Evolutionary conservation across 2,329 filamentous ascomycete species (phyloP).

Genomic region (Xylariaceae sp.): DNA sequence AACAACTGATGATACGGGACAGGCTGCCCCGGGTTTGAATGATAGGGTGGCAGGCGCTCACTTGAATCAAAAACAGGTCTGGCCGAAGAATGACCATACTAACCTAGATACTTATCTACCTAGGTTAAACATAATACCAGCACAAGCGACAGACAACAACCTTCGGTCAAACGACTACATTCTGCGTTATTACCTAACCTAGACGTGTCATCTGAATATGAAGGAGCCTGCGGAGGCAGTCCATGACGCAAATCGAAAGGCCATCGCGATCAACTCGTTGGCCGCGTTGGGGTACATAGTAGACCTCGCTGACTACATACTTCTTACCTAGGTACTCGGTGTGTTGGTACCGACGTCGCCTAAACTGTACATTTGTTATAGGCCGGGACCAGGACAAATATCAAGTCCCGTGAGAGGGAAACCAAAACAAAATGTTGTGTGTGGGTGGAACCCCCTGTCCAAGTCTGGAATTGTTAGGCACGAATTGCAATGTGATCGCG

Average conservation of each 20-base stretch:
- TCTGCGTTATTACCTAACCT: constrained; percentile 9
- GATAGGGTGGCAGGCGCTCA: constrained; percentile 22
- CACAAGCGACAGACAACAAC: too few relatives aligned
- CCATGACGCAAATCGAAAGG: background rate
- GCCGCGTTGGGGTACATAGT: constrained; percentile 5
- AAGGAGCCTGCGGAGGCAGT: background rate
- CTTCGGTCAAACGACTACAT: constrained; percentile 7
- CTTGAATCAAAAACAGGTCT: too few relatives aligned
- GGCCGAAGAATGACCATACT: too few relatives aligned
- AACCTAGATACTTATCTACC: too few relatives aligned
- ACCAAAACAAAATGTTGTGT: constrained; percentile 1
- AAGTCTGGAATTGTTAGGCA: constrained; percentile 25
- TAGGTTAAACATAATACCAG: too few relatives aligned
- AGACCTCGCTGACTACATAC: too few relatives aligned
- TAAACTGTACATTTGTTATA: too few relatives aligned
- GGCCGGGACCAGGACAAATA: too few relatives aligned
- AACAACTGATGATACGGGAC: constrained; percentile 8
- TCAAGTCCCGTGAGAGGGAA: too few relatives aligned
- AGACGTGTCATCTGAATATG: too few relatives aligned
- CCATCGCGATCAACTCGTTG: constrained; percentile 3
- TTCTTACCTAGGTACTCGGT: background rate
- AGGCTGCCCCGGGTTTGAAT: constrained; percentile 23
- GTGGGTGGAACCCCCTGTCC: constrained; percentile 15
- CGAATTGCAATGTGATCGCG: constrained; percentile 28
- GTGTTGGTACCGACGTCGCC: too few relatives aligned